Conservation (phyloP, 129 eudicot species). For the Flaveria robusta region DNA sequence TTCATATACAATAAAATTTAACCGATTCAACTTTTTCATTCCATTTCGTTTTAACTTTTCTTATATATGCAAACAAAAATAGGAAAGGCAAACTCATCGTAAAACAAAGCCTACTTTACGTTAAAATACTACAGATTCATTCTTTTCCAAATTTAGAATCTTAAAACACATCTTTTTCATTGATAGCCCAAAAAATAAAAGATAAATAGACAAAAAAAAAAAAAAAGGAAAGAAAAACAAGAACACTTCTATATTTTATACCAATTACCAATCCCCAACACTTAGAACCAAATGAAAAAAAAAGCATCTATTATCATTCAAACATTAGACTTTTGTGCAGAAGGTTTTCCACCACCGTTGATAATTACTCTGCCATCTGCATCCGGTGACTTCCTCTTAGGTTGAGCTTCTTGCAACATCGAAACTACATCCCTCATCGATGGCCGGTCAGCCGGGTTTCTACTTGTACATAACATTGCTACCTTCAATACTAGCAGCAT, state of each 20-base stretch:
- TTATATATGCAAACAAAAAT: too few relatives aligned
- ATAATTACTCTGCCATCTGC: slow-evolving; percentile 36
- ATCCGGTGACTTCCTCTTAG: slow-evolving; percentile 69
- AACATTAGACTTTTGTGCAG: slow-evolving; percentile 39
- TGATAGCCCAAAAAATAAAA: slow-evolving; percentile 35
- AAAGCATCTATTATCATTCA: slow-evolving; percentile 45
- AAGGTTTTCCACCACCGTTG: slow-evolving; percentile 39
- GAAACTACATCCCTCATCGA: slow-evolving; percentile 97
- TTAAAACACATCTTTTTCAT: slow-evolving; percentile 23
- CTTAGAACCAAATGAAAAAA: slow-evolving; percentile 12
- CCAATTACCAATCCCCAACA: slow-evolving; percentile 43
- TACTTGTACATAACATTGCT: slow-evolving; percentile 84
- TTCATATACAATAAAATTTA: too few relatives aligned
- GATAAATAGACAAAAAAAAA: background rate
- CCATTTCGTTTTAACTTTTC: too few relatives aligned
- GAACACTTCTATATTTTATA: slow-evolving; percentile 29
- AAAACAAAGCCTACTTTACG: background rate
- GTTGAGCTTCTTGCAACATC: slow-evolving; percentile 90
- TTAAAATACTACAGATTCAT: slow-evolving; percentile 10
- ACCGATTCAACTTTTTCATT: too few relatives aligned
- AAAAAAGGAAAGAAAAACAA: slow-evolving; percentile 27
- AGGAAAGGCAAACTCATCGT: too few relatives aligned
- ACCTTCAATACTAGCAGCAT: slow-evolving; percentile 72
- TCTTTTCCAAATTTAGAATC: slow-evolving; percentile 23
- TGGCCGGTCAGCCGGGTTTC: slow-evolving; percentile 86